Evolutionary conservation across 495 filamentous ascomycete genomes (phyloP), one percentile per base, ranked within the genome.

Genomic region (Penicillium ochrochloron): DNA sequence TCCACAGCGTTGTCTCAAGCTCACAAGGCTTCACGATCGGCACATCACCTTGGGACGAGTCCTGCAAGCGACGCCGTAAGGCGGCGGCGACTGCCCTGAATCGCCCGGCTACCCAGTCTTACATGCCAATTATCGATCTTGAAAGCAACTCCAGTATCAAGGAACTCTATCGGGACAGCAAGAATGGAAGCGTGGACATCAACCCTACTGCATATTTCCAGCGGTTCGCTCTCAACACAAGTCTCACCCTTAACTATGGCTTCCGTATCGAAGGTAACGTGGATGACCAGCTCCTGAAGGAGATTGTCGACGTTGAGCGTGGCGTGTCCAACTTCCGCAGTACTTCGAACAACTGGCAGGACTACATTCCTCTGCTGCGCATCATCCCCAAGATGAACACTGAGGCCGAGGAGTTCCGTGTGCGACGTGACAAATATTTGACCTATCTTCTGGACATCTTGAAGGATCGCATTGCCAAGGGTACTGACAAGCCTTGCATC

Each of bases 1-100:
- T 91, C 78, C 89, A 92, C 68, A 87, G 80, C 37, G 88, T 91
- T 7, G 87, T 91, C 8, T 89, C 87, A 44, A 84, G 79, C 63
- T 88, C 85, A 17, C 87, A 90, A 75, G 88, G 88, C 9, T 91
- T 89, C 70, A 91, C 88, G 0, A 89, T 92, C 63, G 89, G 89
- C 7, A 91, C 89, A 0, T 89, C 86, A 0, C 89, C 89, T 0
- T 92, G 88, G 88, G 88, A 90, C 69, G 89, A 90, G 58, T 88
- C 84, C 46, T 90, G 88, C 78, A 92, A 92, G 74, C 81, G 82
- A 9, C 83, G 88, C 9, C 80, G 89, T 52, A 91, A 91, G 77
- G 87, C 88, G 0, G 89, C 89, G 0, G 89, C 88, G 3, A 90
- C 88, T 0, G 89, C 89, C 0, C 74, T 92, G 11, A 92, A 92